phyloP scores from a whole-genome alignment of 75 land plant genomes.

The Cryptomeria japonica region DNA sequence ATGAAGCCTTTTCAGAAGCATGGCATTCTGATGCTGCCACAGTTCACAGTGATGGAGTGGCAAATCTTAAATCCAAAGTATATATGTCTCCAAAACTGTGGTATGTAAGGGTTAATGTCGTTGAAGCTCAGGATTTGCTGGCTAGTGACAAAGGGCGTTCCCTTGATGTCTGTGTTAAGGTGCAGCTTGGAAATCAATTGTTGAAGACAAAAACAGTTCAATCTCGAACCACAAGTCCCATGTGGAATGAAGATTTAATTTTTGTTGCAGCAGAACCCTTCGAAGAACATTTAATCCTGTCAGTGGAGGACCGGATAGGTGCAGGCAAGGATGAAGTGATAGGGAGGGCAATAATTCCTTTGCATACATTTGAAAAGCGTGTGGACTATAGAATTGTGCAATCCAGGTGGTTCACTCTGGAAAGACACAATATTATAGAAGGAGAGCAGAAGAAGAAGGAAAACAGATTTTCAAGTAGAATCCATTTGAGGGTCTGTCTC shows the following conservation, averaged over 20 bases:
- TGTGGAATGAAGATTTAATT: conserved; percentile 74
- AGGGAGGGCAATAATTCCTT: conserved; percentile 38
- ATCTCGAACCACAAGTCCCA: conserved; percentile 30
- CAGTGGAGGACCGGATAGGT: conserved; percentile 51
- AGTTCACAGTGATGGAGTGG: conserved; percentile 18
- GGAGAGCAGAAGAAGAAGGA: conserved; percentile 36
- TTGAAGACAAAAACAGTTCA: conserved; percentile 37
- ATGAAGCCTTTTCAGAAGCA: conserved; percentile 57
- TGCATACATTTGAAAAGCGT: conserved; percentile 32
- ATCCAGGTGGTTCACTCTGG: conserved; percentile 48
- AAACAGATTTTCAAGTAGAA: conserved; percentile 37
- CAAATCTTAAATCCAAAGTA: conserved; percentile 41
- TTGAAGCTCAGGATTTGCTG: conserved; percentile 60
- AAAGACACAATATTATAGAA: conserved; percentile 31
- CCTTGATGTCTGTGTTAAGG: conserved; percentile 55
- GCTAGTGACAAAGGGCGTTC: conserved; percentile 29
- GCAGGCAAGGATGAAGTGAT: conserved; percentile 40
- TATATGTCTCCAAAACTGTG: conserved; percentile 63
- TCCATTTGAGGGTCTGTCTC: conserved; percentile 26
- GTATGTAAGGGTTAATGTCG: conserved; percentile 52
- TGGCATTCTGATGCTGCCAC: conserved; percentile 60
- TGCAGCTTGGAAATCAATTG: conserved; percentile 49
- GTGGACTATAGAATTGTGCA: conserved; percentile 42
- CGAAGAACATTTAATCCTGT: conserved; percentile 54
- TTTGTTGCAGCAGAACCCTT: conserved; percentile 73